Evolutionary conservation across 768 basidiomycete species (phyloP).

Genomic region (Boletales sp.): DNA sequence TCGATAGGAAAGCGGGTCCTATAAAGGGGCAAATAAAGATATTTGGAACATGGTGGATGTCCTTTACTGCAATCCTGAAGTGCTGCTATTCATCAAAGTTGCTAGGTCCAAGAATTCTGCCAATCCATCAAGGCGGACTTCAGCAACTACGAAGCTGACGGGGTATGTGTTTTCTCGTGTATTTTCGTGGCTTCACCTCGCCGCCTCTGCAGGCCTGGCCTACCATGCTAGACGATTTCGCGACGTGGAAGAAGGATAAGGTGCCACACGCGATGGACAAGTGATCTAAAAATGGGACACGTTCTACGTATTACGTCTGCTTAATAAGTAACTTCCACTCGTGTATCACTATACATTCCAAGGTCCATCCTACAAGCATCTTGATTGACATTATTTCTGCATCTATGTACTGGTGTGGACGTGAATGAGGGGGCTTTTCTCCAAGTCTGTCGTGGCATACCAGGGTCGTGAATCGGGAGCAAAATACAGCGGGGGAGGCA

Average conservation of each 20-base stretch:
- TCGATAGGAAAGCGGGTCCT: conserved; percentile 45
- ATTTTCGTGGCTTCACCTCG: background rate
- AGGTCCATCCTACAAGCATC: background rate
- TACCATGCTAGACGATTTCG: conserved; percentile 77
- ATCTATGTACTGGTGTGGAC: background rate
- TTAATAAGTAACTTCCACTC: conserved; percentile 9
- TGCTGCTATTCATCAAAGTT: background rate
- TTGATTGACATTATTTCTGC: background rate
- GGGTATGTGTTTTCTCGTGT: conserved; percentile 42
- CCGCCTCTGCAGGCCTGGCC: conserved; percentile 65
- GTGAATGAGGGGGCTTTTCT: background rate
- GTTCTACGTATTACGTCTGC: conserved; percentile 9
- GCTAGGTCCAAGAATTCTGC: conserved; percentile 75
- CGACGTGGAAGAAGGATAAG: conserved; percentile 52
- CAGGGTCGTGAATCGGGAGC: conserved; percentile 3
- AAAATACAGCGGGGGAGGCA: conserved; percentile 21
- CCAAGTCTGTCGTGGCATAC: background rate
- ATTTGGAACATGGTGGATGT: conserved; percentile 75
- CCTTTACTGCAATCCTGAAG: background rate
- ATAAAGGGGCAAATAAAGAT: conserved; percentile 81
- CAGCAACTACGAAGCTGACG: conserved; percentile 70
- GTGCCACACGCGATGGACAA: conserved; percentile 3
- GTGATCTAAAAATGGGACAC: conserved; percentile 8
- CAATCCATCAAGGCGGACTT: conserved; percentile 56
- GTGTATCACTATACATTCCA: no score